Base-by-base conservation (phyloP, 345 rosid genomes). In the Eucalyptus decipiens region DNA sequence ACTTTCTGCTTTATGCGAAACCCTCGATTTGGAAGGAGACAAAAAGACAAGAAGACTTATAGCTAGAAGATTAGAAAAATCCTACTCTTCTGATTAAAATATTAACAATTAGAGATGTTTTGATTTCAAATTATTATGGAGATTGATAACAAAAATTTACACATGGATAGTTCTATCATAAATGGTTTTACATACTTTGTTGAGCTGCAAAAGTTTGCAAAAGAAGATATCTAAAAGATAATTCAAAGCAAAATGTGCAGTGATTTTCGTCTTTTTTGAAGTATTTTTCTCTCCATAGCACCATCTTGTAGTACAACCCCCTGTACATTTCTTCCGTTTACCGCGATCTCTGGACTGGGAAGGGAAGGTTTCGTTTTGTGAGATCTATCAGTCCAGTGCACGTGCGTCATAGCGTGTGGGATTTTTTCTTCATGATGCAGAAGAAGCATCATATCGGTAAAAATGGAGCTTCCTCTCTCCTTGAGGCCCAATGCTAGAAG, bases 401-500 rank as follows among this genome's bases (percentile, higher is more conserved):
- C 62, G 12, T 56, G 62, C 28, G 30, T 56, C 28, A 56, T 56
- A 4, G 62, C 30, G 62, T 23, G 60, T 54, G 62, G 28, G 13
- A 56, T 8, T 17, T 6, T n/a, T 67, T 67, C 21, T 67, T 67
- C 11, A 32, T 32, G 19, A n/a, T 16, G 80, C 6, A 8, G 80
- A 32, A 32, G 80, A 67, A 67, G 80, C 80, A 16, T 16, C 40
- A 7, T 32, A 32, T 32, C 80, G 40, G 9, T 67, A 11, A 6
- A 17, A 32, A 67, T 67, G 80, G 80, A 67, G 23, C 21, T n/a
- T 52, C 24, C 62, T 56, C 62, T 56, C 30, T 0, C 62, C 62
- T 56, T 24, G 62, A 56, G 0, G 62, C 62, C 30, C 62, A 24
- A 56, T 0, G 62, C 0, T 56, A 0, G 30, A 56, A 56, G 13